Evolutionary conservation across 2,329 filamentous ascomycete genomes (phyloP), one percentile per base, ranked within the genome.

Genomic region (Epichloe gansuensis): DNA sequence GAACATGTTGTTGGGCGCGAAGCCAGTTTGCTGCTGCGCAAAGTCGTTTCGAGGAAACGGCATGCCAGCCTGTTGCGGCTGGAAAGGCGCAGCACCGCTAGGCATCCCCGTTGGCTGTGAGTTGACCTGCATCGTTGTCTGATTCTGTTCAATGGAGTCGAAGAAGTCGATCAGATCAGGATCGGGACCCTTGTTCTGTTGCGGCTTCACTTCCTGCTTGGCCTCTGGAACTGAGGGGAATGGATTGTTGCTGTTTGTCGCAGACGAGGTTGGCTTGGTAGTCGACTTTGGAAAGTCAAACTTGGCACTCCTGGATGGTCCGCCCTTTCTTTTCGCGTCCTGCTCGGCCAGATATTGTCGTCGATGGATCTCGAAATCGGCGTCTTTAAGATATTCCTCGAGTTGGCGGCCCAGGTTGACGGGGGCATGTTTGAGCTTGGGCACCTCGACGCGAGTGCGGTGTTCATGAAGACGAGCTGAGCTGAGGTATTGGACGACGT

Each of bases 381-480:
- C 83, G 62, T 98, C 93, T 56, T 90, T 84, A 45, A 98, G 73
- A 64, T 98, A 97, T 59, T 98, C 93, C 66, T 97, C 89, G 27
- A 98, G 76, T 52, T 95, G 89, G 27, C 84, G 84, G 15, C 88
- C 87, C 50, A 98, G 71, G 63, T 93, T 95, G 1, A 94, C 90
- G 1, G 93, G 94, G 5, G 93, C 93, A 66, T 98, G 93, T 71
- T 96, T 97, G 58, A 98, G 77, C 71, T 95, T 96, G 9, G 93
- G 93, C 7, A 98, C 94, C 63, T 96, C 89, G 40, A 98, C 79
- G 55, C 91, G 78, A 5, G 93, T 98, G 57, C 90, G 88, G 64
- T 90, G 85, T 69, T 97, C 89, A 64, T 91, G 93, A 64, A 93
- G 85, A 56, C 91, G 81, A 44, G 93, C 93, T 43, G 91, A 77